phyloP scores from a whole-genome alignment of 306 rosid genomes.

The Prunus mongolica region DNA sequence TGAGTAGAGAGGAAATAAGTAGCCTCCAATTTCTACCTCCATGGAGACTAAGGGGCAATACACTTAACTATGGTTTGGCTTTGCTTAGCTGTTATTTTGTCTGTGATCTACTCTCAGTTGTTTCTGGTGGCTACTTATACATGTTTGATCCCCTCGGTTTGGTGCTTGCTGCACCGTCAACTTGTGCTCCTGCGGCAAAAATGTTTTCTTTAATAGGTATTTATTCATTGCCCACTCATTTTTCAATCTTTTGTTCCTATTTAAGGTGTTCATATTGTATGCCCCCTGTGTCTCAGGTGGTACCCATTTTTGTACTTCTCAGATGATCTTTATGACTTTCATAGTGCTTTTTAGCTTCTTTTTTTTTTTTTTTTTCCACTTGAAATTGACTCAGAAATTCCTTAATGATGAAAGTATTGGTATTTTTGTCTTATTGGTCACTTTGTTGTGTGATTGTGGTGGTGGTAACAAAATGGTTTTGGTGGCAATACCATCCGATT shows the following conservation, averaged over 20 bases:
- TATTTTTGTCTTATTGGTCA: background rate
- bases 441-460: background rate
- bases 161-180: conserved; percentile 67
- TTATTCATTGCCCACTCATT: conserved; percentile 1
- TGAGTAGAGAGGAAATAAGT: conserved; percentile 87
- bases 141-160: conserved; percentile 88
- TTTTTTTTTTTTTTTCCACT: background rate
- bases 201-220: conserved; percentile 84
- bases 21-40: conserved; percentile 94
- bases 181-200: conserved; percentile 70
- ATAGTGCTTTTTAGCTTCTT: background rate
- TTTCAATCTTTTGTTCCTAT: background rate
- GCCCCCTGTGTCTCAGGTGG: background rate
- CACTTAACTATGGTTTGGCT: conserved; percentile 87
- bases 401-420: background rate
- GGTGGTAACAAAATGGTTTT: background rate
- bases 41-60: conserved; percentile 82
- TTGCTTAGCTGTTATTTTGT: conserved; percentile 76
- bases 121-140: conserved; percentile 87
- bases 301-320: background rate
- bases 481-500: background rate
- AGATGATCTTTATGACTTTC: background rate
- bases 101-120: conserved; percentile 73
- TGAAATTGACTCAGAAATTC: background rate
- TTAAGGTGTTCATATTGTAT: too few species aligned